Percentiles rank a stretch among this genome's conserved stretches.
phyloP scores from a whole-genome alignment of 148 eudicot species.

The Camellia granthamiana region DNA sequence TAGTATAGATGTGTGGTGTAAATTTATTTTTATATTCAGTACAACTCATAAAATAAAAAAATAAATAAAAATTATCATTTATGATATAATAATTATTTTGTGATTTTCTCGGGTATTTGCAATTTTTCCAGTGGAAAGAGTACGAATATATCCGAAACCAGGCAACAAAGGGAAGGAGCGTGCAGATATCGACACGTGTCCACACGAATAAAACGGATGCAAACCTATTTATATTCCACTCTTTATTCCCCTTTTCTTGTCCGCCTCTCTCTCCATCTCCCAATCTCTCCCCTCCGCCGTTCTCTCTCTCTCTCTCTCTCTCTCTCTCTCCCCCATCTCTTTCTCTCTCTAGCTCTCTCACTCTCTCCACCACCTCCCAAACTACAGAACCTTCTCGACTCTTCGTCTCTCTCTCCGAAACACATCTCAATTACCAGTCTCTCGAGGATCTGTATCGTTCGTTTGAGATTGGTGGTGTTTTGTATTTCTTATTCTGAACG shows the following conservation, averaged over 20 bases:
- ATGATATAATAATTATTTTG: too few relatives aligned
- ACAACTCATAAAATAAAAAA: too few relatives aligned
- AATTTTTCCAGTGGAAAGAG: too few relatives aligned
- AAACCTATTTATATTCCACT: conserved; percentile 96
- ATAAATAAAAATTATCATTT: too few relatives aligned
- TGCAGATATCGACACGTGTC: conserved; percentile 24
- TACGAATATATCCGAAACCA: neutral
- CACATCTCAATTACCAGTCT: neutral
- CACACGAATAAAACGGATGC: conserved; percentile 55
- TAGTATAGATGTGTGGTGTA: too few relatives aligned
- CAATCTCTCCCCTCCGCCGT: neutral
- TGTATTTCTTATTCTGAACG: neutral
- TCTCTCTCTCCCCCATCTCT: neutral
- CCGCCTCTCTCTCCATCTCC: conserved; percentile 25
- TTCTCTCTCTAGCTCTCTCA: neutral
- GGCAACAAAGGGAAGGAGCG: neutral
- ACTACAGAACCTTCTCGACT: neutral
- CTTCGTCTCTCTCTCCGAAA: neutral
- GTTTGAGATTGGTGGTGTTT: neutral
- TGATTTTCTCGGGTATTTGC: too few relatives aligned
- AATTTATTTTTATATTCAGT: too few relatives aligned
- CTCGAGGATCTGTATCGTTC: neutral
- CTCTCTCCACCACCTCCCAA: neutral
- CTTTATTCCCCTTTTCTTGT: conserved; percentile 41
- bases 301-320: conserved; percentile 7